Base-by-base conservation (phyloP, 768 basidiomycete genomes). In the Mycena rosella region DNA sequence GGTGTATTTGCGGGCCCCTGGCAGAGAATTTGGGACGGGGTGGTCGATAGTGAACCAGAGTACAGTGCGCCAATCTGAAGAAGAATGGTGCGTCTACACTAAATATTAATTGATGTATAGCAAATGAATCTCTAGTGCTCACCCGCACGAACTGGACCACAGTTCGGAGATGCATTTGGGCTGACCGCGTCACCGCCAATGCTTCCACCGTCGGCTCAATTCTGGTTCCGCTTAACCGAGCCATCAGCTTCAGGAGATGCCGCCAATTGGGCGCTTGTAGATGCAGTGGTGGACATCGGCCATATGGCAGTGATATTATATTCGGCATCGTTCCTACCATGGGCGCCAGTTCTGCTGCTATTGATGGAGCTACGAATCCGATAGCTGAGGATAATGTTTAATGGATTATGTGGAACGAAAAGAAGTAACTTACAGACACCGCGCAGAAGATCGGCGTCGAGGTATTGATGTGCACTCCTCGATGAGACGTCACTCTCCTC, bases 91-190 rank as follows among this genome's bases (percentile, higher is more conserved):
- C 11, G 89, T 83, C 92, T 94, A 61, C 30, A 49, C 68, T 24
- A 22, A 20, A 38, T 32, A 27, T 60, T 15, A 60, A 22, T 18
- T 45, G 0, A 13, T 36, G 5, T 14, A 51, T 11, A 13, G 22
- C 32, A 51, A 11, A 30, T 20, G 27, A 36, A 38, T 29, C 10
- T 26, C 24, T 24, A 30, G 34, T 20, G 72, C 85, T 58, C 71
- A 92, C 93, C 83, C 89, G 92, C 55, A 93, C 84, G 72, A 95
- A 93, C 73, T 95, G 93, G 61, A 95, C 79, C 0, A 95, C 91
- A 0, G 89, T 89, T 45, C 94, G 89, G 49, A 95, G 79, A 66
- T 84, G 85, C 56, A 90, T 81, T 7, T 86, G 86, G 1, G 79
- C 66, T 20, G 80, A 80, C 72, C 89, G 90, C 32, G 84, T 80